Evolutionary conservation across 2,329 filamentous ascomycete genomes (phyloP), one percentile per base, ranked within the genome.

Genomic region (Aschersonia sp.): DNA sequence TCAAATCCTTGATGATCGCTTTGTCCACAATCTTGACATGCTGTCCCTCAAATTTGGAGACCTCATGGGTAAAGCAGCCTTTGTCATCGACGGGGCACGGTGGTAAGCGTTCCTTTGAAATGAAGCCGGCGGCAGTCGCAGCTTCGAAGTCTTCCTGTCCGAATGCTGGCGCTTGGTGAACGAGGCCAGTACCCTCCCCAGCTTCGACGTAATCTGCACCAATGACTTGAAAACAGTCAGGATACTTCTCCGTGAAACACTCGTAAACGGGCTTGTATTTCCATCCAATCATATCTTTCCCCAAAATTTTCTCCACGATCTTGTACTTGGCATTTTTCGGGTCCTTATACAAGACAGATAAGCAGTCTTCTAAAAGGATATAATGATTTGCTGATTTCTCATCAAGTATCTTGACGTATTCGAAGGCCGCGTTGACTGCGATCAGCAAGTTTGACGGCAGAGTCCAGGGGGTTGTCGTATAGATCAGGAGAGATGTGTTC

Each of bases 101-200:
- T 12, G 90, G 87, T 37, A 80, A 72, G 47, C 86, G 80, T 49
- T 78, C 76, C 54, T 88, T 83, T 52, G 66, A 83, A 59, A 95
- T 83, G 56, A 94, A 76, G 41, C 87, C 89, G 43, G 79, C 72
- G 48, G 83, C 80, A 51, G 88, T 64, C 6, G 84, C 86, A 50
- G 92, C 80, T 54, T 82, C 83, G 71, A 94, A 95, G 81, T 97
- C 90, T 54, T 95, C 90, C 66, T 95, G 87, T 76, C 90, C 90
- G 60, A 90, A 95, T 1, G 88, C 87, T 2, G 90, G 90, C 5
- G 90, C 77, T 65, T 95, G 88, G 65, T 97, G 90, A 42, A 97
- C 90, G 52, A 97, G 84, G 59, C 90, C 90, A 35, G 87, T 87
- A 79, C 90, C 90, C 58, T 87, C 88, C 50, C 92, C 88, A 32